phyloP scores from a whole-genome alignment of 345 rosid species.

The Hypericum androsaemum region DNA sequence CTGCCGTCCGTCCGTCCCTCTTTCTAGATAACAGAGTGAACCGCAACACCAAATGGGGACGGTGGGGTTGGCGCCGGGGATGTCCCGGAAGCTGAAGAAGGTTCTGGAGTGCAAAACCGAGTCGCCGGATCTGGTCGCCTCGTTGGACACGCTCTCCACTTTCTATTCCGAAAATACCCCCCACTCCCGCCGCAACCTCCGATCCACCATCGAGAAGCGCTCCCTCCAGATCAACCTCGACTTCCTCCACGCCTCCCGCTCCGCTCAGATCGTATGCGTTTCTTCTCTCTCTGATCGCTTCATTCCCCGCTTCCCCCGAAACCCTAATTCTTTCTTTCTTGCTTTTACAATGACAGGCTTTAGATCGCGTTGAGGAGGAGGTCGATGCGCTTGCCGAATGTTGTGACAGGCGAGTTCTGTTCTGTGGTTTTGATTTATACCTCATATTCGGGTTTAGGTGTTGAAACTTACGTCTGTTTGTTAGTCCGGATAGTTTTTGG shows the following conservation, averaged over 20 bases:
- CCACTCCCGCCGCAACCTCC: slow-evolving; percentile 83
- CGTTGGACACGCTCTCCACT: slow-evolving; percentile 73
- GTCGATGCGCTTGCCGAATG: slow-evolving; percentile 82
- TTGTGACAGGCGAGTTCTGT: slow-evolving; percentile 55
- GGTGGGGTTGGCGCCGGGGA: slow-evolving; percentile 84
- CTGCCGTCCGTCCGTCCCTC: no score
- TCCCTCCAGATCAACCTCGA: slow-evolving; percentile 72
- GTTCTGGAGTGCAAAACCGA: slow-evolving; percentile 88
- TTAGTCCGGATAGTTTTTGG: no score
- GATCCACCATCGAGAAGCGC: slow-evolving; percentile 96
- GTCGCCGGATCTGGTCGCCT: slow-evolving; percentile 67
- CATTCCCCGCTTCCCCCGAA: background rate
- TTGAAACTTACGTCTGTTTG: no score
- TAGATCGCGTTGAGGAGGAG: slow-evolving; percentile 94
- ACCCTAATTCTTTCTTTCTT: background rate
- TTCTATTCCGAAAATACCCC: slow-evolving; percentile 81
- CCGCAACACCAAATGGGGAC: slow-evolving; percentile 4
- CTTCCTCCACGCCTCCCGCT: slow-evolving; percentile 62
- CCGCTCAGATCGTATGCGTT: slow-evolving; percentile 46
- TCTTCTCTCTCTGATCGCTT: background rate
- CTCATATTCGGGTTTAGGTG: no score
- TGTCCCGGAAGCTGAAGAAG: slow-evolving; percentile 88
- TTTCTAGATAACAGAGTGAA: no score
- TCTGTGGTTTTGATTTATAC: background rate
- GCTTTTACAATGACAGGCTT: slow-evolving; percentile 26